Base-by-base conservation (phyloP, 2,329 filamentous ascomycete species). In the Seiridium unicorne region DNA sequence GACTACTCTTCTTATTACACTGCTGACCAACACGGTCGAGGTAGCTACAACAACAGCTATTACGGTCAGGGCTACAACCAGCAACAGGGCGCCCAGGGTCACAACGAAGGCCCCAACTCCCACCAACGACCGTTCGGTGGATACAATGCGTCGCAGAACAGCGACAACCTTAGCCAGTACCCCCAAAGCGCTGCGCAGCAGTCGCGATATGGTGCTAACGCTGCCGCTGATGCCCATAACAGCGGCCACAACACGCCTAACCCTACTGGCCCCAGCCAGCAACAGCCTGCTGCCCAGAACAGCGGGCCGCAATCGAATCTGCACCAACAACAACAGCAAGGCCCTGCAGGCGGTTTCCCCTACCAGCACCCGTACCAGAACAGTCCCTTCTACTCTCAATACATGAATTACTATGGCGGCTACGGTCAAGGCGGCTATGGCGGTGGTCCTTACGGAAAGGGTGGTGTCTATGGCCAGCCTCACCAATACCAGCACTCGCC, bases 221-320 rank as follows among this genome's bases (percentile, higher is more conserved):
- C 81, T 36, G 77, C 82, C 62, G 81, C 86, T 63, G 92, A 96
- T 59, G 84, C 85, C 63, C 91, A 93, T 70, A 92, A 89, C 79
- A 97, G 92, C 73, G 94, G 93, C 49, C 90, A 95, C 74, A 94
- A 90, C 69, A 97, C 93, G 2, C 93, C 94, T 42, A 95, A 96
- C 78, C 93, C 93, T 35, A 83, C 89, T 46, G 77, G 78, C 9
- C 84, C 85, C 70, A 74, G 74, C 58, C 65, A 71, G 67, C 75
- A 75, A 63, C 75, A 55, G 49, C 57, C 51, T 7, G 11, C 57
- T 59, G 48, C 18, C 18, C 57, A 59, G 49, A 59, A 11, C 48
- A 55, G 72, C 60, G 74, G 71, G 36, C 77, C 76, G 18, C 78
- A 79, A 66, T 73, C 76, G 34, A 76, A 79, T 61, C 74, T 72